phyloP scores from a whole-genome alignment of 1,139 yeast genomes.

The Spathaspora sp. region DNA sequence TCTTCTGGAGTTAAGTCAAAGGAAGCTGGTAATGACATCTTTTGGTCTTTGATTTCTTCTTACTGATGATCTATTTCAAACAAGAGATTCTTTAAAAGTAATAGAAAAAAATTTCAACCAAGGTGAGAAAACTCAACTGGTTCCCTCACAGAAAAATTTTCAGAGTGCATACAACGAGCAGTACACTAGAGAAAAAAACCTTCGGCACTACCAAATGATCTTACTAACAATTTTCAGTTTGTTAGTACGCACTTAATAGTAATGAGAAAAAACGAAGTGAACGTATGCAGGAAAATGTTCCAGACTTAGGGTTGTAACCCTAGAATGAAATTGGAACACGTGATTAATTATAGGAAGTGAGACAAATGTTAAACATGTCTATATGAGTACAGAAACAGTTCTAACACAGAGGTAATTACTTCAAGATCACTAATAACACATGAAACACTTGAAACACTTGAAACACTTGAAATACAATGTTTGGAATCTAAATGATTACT shows the following conservation, averaged over 20 bases:
- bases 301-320: background rate
- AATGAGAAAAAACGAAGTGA: background rate
- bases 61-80: conserved; percentile 6
- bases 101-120: conserved; percentile 3
- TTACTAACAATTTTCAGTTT: background rate
- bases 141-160: conserved; percentile 1
- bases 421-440: too few relatives aligned
- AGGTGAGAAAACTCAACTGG: background rate
- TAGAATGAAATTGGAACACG: background rate
- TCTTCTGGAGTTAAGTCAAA: conserved; percentile 96
- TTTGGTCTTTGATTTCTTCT: conserved; percentile 11
- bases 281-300: background rate
- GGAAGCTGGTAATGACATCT: conserved; percentile 86
- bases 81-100: background rate
- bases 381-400: too few relatives aligned
- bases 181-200: background rate
- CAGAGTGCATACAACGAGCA: conserved; percentile 1
- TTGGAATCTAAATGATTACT: too few relatives aligned
- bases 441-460: too few relatives aligned
- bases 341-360: background rate
- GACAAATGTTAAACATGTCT: too few relatives aligned
- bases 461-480: too few relatives aligned
- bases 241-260: background rate
- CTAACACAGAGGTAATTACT: too few relatives aligned
- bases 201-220: background rate